These are phyloP conservation scores for Psophocarpus tetragonolobus DNA, from an alignment of 306 rosid species.

Conservation along the genomic window DNA sequence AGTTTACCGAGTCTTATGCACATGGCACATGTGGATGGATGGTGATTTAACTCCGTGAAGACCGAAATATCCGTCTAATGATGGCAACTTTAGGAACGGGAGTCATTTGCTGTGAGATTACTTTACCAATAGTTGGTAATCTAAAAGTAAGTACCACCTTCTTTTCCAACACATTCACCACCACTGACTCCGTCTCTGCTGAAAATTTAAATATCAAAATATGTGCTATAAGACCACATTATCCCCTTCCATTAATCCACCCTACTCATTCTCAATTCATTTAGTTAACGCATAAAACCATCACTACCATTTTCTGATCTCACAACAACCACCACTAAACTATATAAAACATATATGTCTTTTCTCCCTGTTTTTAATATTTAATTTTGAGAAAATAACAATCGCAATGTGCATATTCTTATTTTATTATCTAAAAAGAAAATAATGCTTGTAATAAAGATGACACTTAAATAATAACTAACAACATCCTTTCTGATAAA, in stretches of 20 bases:
- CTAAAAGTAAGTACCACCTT: conserved; percentile 69
- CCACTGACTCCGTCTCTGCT: conserved; percentile 77
- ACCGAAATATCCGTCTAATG: conserved; percentile 55
- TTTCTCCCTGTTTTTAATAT: neutral
- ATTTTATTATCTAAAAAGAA: neutral
- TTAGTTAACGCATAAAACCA: neutral
- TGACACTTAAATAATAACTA: neutral
- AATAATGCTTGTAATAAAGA: neutral
- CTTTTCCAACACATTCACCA: conserved; percentile 71
- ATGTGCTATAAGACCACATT: neutral
- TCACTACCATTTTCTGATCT: neutral
- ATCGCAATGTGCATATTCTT: neutral
- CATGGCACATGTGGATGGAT: conserved; percentile 19
- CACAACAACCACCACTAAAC: neutral
- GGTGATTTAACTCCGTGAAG: conserved; percentile 33
- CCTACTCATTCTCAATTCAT: no score
- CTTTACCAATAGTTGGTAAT: conserved; percentile 50
- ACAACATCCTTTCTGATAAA: no score
- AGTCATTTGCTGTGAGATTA: conserved; percentile 38
- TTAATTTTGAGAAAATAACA: neutral
- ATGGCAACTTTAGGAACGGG: conserved; percentile 49
- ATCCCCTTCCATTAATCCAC: no score
- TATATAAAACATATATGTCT: neutral
- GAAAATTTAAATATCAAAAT: conserved; percentile 31
- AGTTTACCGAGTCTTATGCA: conserved; percentile 23